phyloP scores from a whole-genome alignment of 345 rosid species.

The Iberis pinnata region DNA sequence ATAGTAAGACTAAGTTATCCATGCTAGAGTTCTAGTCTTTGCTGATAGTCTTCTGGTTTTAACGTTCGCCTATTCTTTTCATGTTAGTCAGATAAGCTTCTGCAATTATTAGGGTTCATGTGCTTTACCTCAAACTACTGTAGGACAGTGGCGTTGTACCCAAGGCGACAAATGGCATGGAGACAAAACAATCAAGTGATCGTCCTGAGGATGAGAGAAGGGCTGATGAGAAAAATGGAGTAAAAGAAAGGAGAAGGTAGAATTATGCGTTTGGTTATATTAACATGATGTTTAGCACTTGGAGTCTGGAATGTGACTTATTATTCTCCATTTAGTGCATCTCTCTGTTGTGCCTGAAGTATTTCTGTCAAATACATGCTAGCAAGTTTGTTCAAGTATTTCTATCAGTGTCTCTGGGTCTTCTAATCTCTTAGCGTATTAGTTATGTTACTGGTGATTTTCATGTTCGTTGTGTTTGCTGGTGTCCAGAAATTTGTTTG shows the following conservation, averaged over 20 bases:
- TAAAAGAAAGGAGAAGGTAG: constrained; percentile 59
- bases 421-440: no score
- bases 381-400: no score
- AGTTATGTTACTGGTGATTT: no score
- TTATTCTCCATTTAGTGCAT: no score
- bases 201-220: constrained; percentile 42
- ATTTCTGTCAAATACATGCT: no score
- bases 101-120: constrained; percentile 99
- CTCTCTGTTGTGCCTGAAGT: no score
- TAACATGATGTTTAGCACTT: no score
- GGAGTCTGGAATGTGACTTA: no score
- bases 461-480: not conserved
- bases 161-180: constrained; percentile 43
- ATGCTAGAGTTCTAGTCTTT: constrained; percentile 53
- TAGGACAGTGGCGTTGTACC: constrained; percentile 67
- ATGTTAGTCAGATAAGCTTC: constrained; percentile 96
- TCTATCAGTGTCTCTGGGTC: no score
- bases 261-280: no score
- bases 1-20: constrained; percentile 71
- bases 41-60: constrained; percentile 47
- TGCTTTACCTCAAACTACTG: constrained; percentile 99
- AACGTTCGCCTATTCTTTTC: constrained; percentile 62
- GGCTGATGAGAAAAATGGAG: constrained; percentile 46
- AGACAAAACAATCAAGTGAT: constrained; percentile 37
- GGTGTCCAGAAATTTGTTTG: not conserved